Evolutionary conservation across 805 yeast species (phyloP).

Genomic region (Candida wancherniae): DNA sequence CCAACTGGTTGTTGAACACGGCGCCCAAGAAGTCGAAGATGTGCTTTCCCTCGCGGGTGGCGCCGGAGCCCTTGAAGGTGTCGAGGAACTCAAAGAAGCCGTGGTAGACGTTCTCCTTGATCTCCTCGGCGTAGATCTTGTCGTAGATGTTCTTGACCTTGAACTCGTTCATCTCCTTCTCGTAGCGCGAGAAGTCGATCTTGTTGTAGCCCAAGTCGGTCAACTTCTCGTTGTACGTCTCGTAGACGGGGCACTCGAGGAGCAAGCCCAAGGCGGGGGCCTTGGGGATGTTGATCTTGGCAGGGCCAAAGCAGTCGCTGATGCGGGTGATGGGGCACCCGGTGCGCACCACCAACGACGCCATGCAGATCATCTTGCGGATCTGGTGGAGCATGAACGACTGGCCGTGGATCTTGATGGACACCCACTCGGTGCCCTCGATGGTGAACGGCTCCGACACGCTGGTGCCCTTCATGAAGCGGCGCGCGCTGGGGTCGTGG

Average conservation of each 20-base stretch:
- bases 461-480: constrained; percentile 74
- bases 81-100: constrained; percentile 92
- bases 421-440: constrained; percentile 93
- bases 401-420: constrained; percentile 95
- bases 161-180: constrained; percentile 73
- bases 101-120: constrained; percentile 78
- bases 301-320: constrained; percentile 66
- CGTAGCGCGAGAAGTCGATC: constrained; percentile 62
- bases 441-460: constrained; percentile 89
- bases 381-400: constrained; percentile 98
- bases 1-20: constrained; percentile 23
- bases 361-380: constrained; percentile 97
- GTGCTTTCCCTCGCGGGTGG: constrained; percentile 38
- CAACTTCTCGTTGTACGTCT: constrained; percentile 69
- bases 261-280: constrained; percentile 94
- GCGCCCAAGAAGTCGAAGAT: constrained; percentile 57
- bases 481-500: constrained; percentile 78
- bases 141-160: constrained; percentile 87
- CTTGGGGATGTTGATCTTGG: constrained; percentile 85
- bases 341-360: constrained; percentile 76
- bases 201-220: constrained; percentile 72
- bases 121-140: constrained; percentile 87
- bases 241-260: constrained; percentile 89
- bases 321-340: constrained; percentile 80
- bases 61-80: constrained; percentile 47